phyloP scores from a whole-genome alignment of 75 land plant genomes.

The Selaginella tamariscina region DNA sequence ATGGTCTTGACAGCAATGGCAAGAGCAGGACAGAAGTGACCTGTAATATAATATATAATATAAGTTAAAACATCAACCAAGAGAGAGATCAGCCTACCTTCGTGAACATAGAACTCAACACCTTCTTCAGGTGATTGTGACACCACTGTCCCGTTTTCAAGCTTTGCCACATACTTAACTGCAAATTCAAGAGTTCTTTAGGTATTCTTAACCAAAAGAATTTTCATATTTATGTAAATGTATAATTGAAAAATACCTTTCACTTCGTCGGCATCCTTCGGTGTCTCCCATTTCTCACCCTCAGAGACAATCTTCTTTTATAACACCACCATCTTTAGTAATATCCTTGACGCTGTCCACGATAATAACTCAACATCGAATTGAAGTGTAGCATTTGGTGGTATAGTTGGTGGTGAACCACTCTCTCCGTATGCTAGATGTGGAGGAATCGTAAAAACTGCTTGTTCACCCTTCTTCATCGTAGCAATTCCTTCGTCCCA shows the following conservation, averaged over 20 bases:
- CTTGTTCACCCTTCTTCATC: constrained; percentile 71
- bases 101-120: constrained; percentile 34
- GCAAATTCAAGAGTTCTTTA: background rate
- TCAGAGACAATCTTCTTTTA: constrained; percentile 43
- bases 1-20: constrained; percentile 44
- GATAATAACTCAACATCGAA: constrained; percentile 73
- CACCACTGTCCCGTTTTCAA: constrained; percentile 31
- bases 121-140: constrained; percentile 37
- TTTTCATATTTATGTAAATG: too few relatives aligned
- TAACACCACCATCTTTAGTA: constrained; percentile 50
- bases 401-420: constrained; percentile 52
- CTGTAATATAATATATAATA: constrained; percentile 18
- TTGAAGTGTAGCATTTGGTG: constrained; percentile 60
- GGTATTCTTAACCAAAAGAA: background rate
- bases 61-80: background rate
- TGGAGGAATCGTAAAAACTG: constrained; percentile 66
- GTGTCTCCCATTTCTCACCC: constrained; percentile 46
- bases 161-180: constrained; percentile 39
- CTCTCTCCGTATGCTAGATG: constrained; percentile 52
- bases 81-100: constrained; percentile 24
- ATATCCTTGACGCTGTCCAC: constrained; percentile 57
- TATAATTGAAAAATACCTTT: background rate
- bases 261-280: constrained; percentile 50
- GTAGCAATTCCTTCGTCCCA: constrained; percentile 64
- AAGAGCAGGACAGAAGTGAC: constrained; percentile 46